These are phyloP conservation scores for Plasmodium gaboni DNA, from an alignment of 169 alveolate species.

Conservation along the genomic window DNA sequence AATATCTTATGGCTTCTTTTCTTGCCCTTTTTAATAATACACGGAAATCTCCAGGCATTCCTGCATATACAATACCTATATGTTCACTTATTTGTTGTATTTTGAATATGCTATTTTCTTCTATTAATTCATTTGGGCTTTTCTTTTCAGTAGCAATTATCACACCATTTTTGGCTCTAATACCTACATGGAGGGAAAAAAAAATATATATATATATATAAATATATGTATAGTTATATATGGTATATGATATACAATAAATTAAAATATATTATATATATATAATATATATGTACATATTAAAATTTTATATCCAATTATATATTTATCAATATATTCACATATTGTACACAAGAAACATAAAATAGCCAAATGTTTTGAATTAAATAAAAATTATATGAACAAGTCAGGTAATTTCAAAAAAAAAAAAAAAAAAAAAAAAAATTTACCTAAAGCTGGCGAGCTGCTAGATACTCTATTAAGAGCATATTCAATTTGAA, in stretches of 20 bases:
- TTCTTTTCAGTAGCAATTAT: conserved; percentile 97
- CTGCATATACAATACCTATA: conserved; percentile 96
- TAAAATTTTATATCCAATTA: too few species aligned
- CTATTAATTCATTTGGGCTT: conserved; percentile 92
- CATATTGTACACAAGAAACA: too few species aligned
- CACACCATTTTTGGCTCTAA: conserved; percentile 97
- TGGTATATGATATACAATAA: too few species aligned
- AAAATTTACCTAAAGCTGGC: conserved; percentile 91
- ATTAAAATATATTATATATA: too few species aligned
- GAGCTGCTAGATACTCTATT: conserved; percentile 97
- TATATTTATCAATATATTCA: too few species aligned
- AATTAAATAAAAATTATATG: too few species aligned
- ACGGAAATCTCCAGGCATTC: conserved; percentile 99
- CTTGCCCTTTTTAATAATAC: conserved; percentile 92
- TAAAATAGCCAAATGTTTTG: not conserved
- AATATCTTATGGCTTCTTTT: conserved; percentile 92
- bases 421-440: not conserved
- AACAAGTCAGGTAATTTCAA: not conserved
- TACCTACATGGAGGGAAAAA: conserved; percentile 80
- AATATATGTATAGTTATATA: not conserved
- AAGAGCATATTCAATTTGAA: conserved; percentile 98
- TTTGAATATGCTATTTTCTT: conserved; percentile 94
- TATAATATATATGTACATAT: too few species aligned
- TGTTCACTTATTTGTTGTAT: conserved; percentile 93
- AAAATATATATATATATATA: not conserved